A percentile compares a stretch with the other conserved stretches of the same genome.
These are phyloP conservation scores for Ophiocordyceps sinensis DNA, from an alignment of 2,329 filamentous ascomycete species.

Conservation along the genomic window DNA sequence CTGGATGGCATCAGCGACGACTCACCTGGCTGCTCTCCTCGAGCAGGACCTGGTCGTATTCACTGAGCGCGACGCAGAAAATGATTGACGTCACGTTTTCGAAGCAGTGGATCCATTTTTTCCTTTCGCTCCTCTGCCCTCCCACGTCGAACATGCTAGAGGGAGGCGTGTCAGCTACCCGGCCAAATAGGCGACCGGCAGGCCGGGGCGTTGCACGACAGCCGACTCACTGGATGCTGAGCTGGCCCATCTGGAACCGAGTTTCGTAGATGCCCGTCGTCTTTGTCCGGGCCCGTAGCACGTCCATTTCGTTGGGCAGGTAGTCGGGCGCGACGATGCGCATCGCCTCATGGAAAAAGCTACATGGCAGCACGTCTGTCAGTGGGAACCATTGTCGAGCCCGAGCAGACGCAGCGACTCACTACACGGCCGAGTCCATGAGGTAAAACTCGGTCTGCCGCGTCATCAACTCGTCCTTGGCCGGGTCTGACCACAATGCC, in stretches of 20 bases:
- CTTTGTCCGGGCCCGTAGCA: conserved; percentile 89
- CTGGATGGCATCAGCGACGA: background rate
- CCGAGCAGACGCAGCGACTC: conserved; percentile 20
- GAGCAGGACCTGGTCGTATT: conserved; percentile 93
- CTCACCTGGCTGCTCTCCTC: conserved; percentile 93
- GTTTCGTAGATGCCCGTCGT: conserved; percentile 99
- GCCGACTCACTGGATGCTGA: conserved; percentile 83
- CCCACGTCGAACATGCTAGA: conserved; percentile 97
- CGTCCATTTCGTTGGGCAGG: conserved; percentile 85
- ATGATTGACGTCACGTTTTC: conserved; percentile 99
- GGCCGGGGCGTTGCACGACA: background rate
- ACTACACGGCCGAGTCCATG: conserved; percentile 99
- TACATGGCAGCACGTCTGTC: conserved; percentile 22
- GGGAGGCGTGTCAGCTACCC: conserved; percentile 7
- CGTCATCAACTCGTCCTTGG: conserved; percentile 70
- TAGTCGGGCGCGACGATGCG: conserved; percentile 78
- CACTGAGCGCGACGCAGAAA: conserved; percentile 93
- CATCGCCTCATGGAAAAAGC: conserved; percentile 88
- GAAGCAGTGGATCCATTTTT: conserved; percentile 99
- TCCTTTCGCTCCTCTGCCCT: conserved; percentile 89
- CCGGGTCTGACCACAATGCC: conserved; percentile 80
- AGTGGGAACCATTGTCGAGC: background rate
- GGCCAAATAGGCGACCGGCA: background rate
- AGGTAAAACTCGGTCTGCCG: conserved; percentile 96
- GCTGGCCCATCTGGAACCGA: conserved; percentile 92